Conservation (phyloP, 768 basidiomycete species). For the Cystofilobasidium ferigula region DNA sequence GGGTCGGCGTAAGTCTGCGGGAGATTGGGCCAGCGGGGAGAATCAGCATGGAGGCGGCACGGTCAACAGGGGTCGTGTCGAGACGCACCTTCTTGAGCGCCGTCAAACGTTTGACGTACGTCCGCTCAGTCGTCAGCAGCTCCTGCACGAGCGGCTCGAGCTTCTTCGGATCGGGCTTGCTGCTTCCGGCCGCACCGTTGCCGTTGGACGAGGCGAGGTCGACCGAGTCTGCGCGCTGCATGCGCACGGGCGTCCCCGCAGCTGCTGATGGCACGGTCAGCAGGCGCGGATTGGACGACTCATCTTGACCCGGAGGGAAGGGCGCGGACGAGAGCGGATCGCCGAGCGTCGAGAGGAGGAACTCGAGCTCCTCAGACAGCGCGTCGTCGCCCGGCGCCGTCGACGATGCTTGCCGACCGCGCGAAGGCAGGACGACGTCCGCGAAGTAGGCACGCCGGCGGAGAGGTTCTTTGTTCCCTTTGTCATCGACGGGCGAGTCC, state of each 20-base stretch:
- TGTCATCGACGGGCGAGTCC: neutral
- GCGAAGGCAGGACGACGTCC: neutral
- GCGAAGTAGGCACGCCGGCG: neutral
- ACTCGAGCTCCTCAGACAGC: neutral
- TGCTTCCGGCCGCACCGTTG: constrained; percentile 27
- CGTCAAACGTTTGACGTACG: constrained; percentile 71
- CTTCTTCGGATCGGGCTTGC: constrained; percentile 51
- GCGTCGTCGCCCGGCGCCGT: neutral
- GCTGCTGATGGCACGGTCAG: too few relatives aligned
- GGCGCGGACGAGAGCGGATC: neutral
- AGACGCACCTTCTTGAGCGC: constrained; percentile 56
- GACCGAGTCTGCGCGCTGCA: neutral
- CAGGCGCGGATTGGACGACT: neutral
- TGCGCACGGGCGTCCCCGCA: neutral
- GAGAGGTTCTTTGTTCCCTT: neutral
- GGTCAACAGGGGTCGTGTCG: too few relatives aligned
- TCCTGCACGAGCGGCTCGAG: constrained; percentile 70
- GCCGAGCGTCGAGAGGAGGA: neutral
- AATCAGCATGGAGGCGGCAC: neutral
- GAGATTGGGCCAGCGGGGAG: neutral
- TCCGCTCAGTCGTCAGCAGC: constrained; percentile 74
- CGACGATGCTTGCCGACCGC: too few relatives aligned
- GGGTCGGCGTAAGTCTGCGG: constrained; percentile 75
- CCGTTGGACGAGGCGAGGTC: neutral
- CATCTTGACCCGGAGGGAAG: neutral